Conservation (phyloP, 2,329 filamentous ascomycete species). For the Monosporascus sp. region DNA sequence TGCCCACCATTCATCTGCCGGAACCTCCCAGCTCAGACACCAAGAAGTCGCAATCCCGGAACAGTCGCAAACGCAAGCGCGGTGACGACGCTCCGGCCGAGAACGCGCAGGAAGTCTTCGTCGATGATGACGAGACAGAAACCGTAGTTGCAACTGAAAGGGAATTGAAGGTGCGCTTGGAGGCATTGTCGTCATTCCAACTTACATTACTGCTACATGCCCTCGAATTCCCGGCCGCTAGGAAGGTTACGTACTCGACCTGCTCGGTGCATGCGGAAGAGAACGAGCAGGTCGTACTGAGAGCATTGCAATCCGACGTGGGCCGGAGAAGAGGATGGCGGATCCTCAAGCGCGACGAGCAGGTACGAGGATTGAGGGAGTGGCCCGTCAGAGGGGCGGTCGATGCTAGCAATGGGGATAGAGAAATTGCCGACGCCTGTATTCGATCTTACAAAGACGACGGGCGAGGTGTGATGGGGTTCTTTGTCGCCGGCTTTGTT, state of each 20-base stretch:
- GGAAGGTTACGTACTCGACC: slow-evolving; percentile 82
- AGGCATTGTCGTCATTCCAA: slow-evolving; percentile 76
- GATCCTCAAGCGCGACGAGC: slow-evolving; percentile 64
- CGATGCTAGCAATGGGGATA: slow-evolving; percentile 43
- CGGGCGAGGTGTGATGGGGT: slow-evolving; percentile 82
- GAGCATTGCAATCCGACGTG: slow-evolving; percentile 62
- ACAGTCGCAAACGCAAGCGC: slow-evolving; percentile 42
- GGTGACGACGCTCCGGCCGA: slow-evolving; percentile 24
- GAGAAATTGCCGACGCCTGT: slow-evolving; percentile 63
- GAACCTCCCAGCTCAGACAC: slow-evolving; percentile 24
- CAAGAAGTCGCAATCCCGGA: slow-evolving; percentile 32
- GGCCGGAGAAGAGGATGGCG: slow-evolving; percentile 69
- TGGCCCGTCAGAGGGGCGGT: slow-evolving; percentile 66
- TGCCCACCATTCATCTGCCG: slow-evolving; percentile 61
- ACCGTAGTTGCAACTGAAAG: slow-evolving; percentile 47
- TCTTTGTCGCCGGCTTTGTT: slow-evolving; percentile 88
- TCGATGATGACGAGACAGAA: slow-evolving; percentile 54
- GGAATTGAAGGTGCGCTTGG: slow-evolving; percentile 59
- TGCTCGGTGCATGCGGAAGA: slow-evolving; percentile 85
- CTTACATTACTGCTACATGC: slow-evolving; percentile 77
- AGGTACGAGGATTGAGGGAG: slow-evolving; percentile 67
- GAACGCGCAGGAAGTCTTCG: slow-evolving; percentile 30
- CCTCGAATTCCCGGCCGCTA: slow-evolving; percentile 70
- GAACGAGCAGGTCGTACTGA: slow-evolving; percentile 79
- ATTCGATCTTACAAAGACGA: slow-evolving; percentile 79